These are phyloP conservation scores for Solanum bukasovii DNA, from an alignment of 257 asterid species.

Conservation along the genomic window DNA sequence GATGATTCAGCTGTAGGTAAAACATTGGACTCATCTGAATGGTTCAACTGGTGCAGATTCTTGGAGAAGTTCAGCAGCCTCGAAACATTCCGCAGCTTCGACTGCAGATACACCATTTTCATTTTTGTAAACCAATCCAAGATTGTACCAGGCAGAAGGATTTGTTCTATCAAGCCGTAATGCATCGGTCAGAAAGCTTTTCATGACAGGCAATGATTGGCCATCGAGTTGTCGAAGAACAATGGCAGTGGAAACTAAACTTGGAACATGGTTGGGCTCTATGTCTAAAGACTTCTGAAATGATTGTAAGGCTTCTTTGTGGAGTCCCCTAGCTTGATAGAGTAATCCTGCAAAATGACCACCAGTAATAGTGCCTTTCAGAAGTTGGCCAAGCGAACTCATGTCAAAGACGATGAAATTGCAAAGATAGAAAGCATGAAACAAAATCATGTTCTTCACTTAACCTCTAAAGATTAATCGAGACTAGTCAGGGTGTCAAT, in stretches of 20 bases:
- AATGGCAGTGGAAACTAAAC: conserved; percentile 68
- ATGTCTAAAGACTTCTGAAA: conserved; percentile 65
- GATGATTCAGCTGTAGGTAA: neutral
- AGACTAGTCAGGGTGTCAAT: neutral
- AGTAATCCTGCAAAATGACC: conserved; percentile 40
- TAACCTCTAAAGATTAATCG: neutral
- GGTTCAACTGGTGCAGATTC: conserved; percentile 84
- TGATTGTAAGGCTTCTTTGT: conserved; percentile 54
- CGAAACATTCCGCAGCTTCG: conserved; percentile 79
- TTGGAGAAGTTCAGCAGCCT: conserved; percentile 77
- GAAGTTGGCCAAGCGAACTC: neutral
- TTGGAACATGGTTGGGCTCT: conserved; percentile 70
- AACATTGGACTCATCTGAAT: conserved; percentile 31
- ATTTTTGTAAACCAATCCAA: conserved; percentile 60
- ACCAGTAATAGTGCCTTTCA: neutral
- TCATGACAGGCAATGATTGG: conserved; percentile 50
- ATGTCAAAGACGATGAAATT: neutral
- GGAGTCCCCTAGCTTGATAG: conserved; percentile 47
- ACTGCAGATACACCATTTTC: conserved; percentile 22
- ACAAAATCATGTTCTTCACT: neutral
- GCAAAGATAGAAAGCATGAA: neutral
- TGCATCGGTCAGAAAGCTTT: conserved; percentile 74
- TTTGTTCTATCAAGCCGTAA: conserved; percentile 69
- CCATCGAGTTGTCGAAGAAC: conserved; percentile 30
- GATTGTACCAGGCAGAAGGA: conserved; percentile 77